phyloP scores from a whole-genome alignment of 2,329 filamentous ascomycete species.

The Tolypocladium tundrense region DNA sequence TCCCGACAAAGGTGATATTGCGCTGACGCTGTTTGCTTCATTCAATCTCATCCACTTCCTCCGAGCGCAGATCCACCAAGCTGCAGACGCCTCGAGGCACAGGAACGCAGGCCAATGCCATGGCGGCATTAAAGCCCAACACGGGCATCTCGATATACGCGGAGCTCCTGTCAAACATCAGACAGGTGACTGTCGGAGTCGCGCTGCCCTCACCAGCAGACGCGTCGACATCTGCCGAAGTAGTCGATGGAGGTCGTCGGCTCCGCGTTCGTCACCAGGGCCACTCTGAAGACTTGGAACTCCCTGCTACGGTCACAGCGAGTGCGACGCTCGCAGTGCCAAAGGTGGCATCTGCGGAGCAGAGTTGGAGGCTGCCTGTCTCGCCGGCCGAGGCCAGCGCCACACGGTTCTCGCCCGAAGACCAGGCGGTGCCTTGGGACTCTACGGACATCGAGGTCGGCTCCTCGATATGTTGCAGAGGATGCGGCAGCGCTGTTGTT shows the following conservation, averaged over 20 bases:
- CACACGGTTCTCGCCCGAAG: slow-evolving; percentile 19
- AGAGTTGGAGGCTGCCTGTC: slow-evolving; percentile 47
- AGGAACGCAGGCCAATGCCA: background rate
- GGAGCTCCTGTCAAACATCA: slow-evolving; percentile 54
- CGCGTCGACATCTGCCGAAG: slow-evolving; percentile 28
- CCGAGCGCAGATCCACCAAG: background rate
- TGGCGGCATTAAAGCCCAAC: slow-evolving; percentile 5
- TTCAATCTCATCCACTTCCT: background rate
- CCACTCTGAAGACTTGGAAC: slow-evolving; percentile 19
- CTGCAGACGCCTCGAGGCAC: background rate
- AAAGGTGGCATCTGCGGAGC: slow-evolving; percentile 16
- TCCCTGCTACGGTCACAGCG: slow-evolving; percentile 32
- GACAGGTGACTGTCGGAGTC: slow-evolving; percentile 50
- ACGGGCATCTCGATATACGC: slow-evolving; percentile 41
- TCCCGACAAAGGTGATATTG: background rate
- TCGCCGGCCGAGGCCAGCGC: slow-evolving; percentile 12
- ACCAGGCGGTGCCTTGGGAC: slow-evolving; percentile 43
- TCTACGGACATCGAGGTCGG: slow-evolving; percentile 34
- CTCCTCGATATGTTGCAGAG: slow-evolving; percentile 32
- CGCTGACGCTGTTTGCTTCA: background rate
- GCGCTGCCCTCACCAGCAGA: slow-evolving; percentile 34
- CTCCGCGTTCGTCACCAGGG: slow-evolving; percentile 40
- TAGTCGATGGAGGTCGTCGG: slow-evolving; percentile 33
- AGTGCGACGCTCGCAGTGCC: slow-evolving; percentile 26
- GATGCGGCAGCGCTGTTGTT: slow-evolving; percentile 29